Percentiles rank a stretch among this genome's conserved stretches.
Evolutionary conservation across 1,284 basidiomycete species (phyloP).

Genomic region (Ustilago hordei): DNA sequence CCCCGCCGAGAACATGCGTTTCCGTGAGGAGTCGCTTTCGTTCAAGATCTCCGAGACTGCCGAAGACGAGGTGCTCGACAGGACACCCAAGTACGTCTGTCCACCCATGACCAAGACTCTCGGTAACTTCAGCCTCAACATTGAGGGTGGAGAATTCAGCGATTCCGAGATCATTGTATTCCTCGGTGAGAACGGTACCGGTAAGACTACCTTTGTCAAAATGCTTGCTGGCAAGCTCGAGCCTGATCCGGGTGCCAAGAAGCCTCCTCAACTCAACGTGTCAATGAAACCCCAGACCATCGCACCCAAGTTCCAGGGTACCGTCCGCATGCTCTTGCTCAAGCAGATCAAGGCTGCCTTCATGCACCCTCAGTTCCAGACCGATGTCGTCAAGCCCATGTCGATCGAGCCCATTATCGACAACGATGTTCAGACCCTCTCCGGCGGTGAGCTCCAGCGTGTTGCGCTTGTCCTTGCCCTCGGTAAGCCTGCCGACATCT

Average conservation of each 20-base stretch:
- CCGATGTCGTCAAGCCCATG: conserved; percentile 70
- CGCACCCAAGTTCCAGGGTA: conserved; percentile 69
- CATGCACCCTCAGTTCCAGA: conserved; percentile 70
- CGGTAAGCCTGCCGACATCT: conserved; percentile 69
- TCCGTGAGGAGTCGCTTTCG: conserved; percentile 67
- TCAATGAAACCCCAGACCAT: conserved; percentile 69
- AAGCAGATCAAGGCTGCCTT: conserved; percentile 69
- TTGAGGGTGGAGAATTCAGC: conserved; percentile 66
- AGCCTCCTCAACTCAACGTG: conserved; percentile 68
- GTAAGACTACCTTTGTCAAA: conserved; percentile 70
- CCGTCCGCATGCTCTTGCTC: conserved; percentile 68
- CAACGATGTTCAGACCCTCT: conserved; percentile 69
- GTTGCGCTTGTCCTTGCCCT: conserved; percentile 68
- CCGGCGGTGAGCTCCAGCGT: conserved; percentile 68
- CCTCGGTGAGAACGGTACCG: conserved; percentile 69
- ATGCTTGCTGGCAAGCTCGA: conserved; percentile 69
- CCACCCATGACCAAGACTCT: conserved; percentile 68
- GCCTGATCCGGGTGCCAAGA: conserved; percentile 62
- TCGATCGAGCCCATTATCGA: conserved; percentile 67
- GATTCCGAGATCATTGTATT: conserved; percentile 69
- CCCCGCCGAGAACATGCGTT: conserved; percentile 69
- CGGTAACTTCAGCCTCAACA: conserved; percentile 65
- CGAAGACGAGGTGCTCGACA: conserved; percentile 63
- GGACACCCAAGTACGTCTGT: conserved; percentile 61
- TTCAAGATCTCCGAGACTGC: conserved; percentile 70